Percentiles rank a stretch among this genome's conserved stretches.
These are phyloP conservation scores for Elaeagnus macrophylla DNA, from an alignment of 306 rosid species.

Conservation along the genomic window DNA sequence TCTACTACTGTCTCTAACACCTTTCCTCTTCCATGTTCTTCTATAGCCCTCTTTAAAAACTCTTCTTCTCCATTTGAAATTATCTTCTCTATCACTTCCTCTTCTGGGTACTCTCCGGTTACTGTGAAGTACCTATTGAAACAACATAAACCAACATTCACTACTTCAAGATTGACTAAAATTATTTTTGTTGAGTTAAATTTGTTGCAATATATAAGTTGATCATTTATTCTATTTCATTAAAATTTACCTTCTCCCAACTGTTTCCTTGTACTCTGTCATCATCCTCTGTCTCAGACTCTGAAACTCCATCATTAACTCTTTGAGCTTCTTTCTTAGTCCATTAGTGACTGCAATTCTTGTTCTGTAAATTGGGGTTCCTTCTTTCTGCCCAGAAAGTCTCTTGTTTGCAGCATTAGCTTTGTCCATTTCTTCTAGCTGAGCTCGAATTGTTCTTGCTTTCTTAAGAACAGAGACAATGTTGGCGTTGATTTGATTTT, in stretches of 20 bases:
- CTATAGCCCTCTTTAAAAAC: constrained; percentile 44
- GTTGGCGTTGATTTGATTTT: constrained; percentile 43
- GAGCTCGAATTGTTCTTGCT: constrained; percentile 38
- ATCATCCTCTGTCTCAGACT: constrained; percentile 66
- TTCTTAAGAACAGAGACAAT: constrained; percentile 47
- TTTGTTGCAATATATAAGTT: too few species aligned
- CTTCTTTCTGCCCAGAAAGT: constrained; percentile 51
- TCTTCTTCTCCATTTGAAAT: constrained; percentile 58
- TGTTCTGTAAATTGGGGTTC: constrained; percentile 58
- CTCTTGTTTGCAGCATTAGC: constrained; percentile 59
- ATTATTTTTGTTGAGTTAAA: too few species aligned
- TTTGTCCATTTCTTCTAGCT: constrained; percentile 66
- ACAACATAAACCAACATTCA: too few species aligned
- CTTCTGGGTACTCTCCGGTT: constrained; percentile 66
- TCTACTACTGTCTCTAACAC: constrained; percentile 81
- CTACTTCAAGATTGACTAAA: too few species aligned
- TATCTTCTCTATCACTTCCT: constrained; percentile 75
- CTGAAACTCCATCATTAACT: constrained; percentile 87
- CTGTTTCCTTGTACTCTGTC: constrained; percentile 72
- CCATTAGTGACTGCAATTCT: constrained; percentile 70
- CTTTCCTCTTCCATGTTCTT: constrained; percentile 71
- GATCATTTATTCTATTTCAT: too few species aligned
- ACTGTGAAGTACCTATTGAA: constrained; percentile 36
- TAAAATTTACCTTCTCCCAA: constrained; percentile 41
- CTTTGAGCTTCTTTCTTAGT: constrained; percentile 61